Base-by-base conservation (phyloP, 2,329 filamentous ascomycete species). In the Sporothrix pseudoabietina region DNA sequence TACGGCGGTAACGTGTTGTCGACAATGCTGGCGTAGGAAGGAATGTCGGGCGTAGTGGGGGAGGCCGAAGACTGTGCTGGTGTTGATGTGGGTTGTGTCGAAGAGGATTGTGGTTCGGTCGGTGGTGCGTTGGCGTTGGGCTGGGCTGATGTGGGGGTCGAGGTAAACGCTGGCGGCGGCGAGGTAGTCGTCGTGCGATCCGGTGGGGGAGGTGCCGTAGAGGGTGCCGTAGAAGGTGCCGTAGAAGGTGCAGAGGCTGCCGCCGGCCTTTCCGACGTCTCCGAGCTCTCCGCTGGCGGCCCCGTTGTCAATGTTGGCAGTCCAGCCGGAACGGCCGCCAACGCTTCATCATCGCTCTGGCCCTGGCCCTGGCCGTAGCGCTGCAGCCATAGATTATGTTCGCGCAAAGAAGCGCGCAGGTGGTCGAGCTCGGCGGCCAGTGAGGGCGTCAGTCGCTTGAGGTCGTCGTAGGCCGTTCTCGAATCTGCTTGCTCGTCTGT, bases 331-430 rank as follows among this genome's bases (percentile, higher is more conserved):
- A 72, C 26, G 30, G 65, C 47, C n/a, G 61, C 19, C 44, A 72
- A 30, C 0, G 65, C 55, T 16, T 57, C 69, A 47, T 49, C 39
- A 52, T 72, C 63, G 71, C 44, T 22, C 74, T 65, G 69, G 66
- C 70, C 70, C 44, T 78, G 78, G 68, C 77, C 78, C 47, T 78
- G 78, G 0, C 77, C 78, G 71, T 79, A 78, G 0, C 77, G 75
- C 71, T 78, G 78, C 26, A 79, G 76, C 78, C 78, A 79, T 6
- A 79, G 76, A 59, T 78, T 78, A 76, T 79, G 78, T 63, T 79
- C 78, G n/a, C 78, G 77, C 41, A 79, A 73, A 1, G 78, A 77
- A 10, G 78, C 78, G 30, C 78, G 76, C 61, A 79, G 76, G 19
- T 78, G 76, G 71, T 79, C 78, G 32, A 79, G 74, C 74, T 79